A percentile compares a stretch with the other conserved stretches of the same genome.
Conservation (phyloP, 176 grass and related monocot species). For the Oryza meridionalis region DNA sequence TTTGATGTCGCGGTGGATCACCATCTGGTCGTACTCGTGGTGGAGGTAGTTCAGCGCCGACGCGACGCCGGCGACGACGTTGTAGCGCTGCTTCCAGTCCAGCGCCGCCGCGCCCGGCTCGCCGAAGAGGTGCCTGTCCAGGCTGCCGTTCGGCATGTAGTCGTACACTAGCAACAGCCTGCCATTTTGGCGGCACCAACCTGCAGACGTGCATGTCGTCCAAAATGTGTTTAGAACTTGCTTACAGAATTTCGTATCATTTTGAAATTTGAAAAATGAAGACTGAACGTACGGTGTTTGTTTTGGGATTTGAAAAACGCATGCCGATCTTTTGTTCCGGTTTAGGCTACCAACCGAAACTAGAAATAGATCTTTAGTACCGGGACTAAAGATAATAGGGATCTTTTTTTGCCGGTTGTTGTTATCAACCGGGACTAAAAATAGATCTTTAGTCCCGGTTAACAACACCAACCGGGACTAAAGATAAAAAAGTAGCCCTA, state of each 20-base stretch:
- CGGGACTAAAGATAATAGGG: no score
- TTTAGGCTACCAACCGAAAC: no score
- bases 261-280: not conserved
- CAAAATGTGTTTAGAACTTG: not conserved
- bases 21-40: constrained; percentile 86
- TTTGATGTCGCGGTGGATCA: constrained; percentile 98
- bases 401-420: no score
- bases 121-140: constrained; percentile 59
- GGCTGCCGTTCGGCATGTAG: constrained; percentile 83
- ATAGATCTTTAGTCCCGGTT: no score
- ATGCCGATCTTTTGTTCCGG: no score
- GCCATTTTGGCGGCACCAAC: constrained; percentile 81
- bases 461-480: no score
- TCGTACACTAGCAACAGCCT: constrained; percentile 79
- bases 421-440: no score
- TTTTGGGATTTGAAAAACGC: no score
- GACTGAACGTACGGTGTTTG: not conserved
- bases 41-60: constrained; percentile 90
- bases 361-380: no score
- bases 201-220: constrained; percentile 30
- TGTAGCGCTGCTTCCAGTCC: constrained; percentile 71
- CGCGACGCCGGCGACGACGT: constrained; percentile 63
- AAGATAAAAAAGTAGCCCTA: no score
- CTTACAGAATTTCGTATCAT: not conserved
- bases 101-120: constrained; percentile 35